These are phyloP conservation scores for Talaromyces wortmannii DNA, from an alignment of 495 filamentous ascomycete genomes.

Conservation along the genomic window DNA sequence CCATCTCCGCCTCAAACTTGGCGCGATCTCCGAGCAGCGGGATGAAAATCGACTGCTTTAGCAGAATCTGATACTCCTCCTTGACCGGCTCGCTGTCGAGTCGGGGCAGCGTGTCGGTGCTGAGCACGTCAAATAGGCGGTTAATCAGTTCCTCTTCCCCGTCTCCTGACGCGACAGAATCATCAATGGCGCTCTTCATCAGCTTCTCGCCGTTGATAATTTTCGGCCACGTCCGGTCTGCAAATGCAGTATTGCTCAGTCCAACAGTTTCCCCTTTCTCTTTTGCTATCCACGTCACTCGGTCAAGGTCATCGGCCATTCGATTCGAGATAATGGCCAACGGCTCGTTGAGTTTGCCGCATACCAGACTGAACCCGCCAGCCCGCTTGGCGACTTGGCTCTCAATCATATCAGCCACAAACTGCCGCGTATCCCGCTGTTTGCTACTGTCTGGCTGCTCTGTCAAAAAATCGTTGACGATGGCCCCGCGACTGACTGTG, in stretches of 20 bases:
- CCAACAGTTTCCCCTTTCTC: slow-evolving; percentile 61
- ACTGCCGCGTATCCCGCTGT: slow-evolving; percentile 44
- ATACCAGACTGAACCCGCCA: slow-evolving; percentile 89
- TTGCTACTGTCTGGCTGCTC: slow-evolving; percentile 11
- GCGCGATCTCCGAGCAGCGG: slow-evolving; percentile 56
- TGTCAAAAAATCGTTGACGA: slow-evolving; percentile 84
- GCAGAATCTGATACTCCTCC: slow-evolving; percentile 60
- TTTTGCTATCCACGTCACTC: slow-evolving; percentile 59
- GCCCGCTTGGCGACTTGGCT: slow-evolving; percentile 47
- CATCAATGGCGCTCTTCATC: slow-evolving; percentile 36
- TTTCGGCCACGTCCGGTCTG: slow-evolving; percentile 76
- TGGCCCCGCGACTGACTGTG: slow-evolving; percentile 66
- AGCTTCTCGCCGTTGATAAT: slow-evolving; percentile 53
- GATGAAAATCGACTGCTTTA: slow-evolving; percentile 80
- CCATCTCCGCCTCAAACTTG: slow-evolving; percentile 29
- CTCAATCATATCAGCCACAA: slow-evolving; percentile 60
- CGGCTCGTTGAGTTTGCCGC: slow-evolving; percentile 70
- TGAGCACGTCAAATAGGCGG: slow-evolving; percentile 63
- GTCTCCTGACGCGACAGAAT: slow-evolving; percentile 32
- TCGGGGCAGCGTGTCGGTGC: slow-evolving; percentile 62
- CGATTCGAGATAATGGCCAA: slow-evolving; percentile 88
- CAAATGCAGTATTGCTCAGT: slow-evolving; percentile 79
- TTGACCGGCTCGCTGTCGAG: slow-evolving; percentile 49
- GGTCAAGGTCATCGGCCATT: slow-evolving; percentile 46
- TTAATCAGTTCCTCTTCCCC: slow-evolving; percentile 62